Evolutionary conservation across 1,284 basidiomycete species (phyloP).

Genomic region (Marasmius sp.): DNA sequence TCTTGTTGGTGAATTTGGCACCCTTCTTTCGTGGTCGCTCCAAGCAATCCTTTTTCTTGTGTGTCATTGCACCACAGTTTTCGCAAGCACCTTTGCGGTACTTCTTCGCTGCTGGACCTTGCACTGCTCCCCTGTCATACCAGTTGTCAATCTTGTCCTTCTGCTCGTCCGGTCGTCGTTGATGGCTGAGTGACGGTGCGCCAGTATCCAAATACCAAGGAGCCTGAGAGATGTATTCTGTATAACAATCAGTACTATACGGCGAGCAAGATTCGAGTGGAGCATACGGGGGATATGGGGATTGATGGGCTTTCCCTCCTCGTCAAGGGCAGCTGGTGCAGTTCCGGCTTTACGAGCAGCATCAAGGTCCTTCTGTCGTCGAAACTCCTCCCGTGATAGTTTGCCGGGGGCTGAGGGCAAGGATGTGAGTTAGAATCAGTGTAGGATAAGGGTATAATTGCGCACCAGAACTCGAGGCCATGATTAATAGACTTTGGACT

Average conservation of each 20-base stretch:
- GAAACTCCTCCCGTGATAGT: slow-evolving; percentile 90
- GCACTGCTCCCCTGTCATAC: slow-evolving; percentile 89
- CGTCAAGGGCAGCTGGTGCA: slow-evolving; percentile 91
- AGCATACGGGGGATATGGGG: slow-evolving; percentile 93
- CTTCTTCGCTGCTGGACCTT: slow-evolving; percentile 90
- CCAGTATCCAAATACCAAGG: slow-evolving; percentile 98
- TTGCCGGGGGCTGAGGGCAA: slow-evolving; percentile 54
- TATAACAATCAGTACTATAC: slow-evolving; percentile 1
- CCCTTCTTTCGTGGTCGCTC: slow-evolving; percentile 96
- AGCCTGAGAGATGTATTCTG: slow-evolving; percentile 92
- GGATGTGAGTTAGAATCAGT: neutral
- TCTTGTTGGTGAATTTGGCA: slow-evolving; percentile 88
- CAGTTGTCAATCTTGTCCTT: slow-evolving; percentile 81
- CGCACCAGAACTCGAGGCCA: slow-evolving; percentile 14
- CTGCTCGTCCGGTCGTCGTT: slow-evolving; percentile 71
- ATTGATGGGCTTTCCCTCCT: slow-evolving; percentile 94
- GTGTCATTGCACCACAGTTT: slow-evolving; percentile 97
- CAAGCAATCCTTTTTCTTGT: slow-evolving; percentile 89
- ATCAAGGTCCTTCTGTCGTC: slow-evolving; percentile 94
- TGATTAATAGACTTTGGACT: neutral
- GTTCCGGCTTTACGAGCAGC: slow-evolving; percentile 97
- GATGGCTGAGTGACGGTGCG: slow-evolving; percentile 90
- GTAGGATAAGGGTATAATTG: neutral
- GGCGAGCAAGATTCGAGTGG: neutral
- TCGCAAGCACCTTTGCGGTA: slow-evolving; percentile 98